Conservation (phyloP, 257 asterid genomes). For the Petrea volubilis region DNA sequence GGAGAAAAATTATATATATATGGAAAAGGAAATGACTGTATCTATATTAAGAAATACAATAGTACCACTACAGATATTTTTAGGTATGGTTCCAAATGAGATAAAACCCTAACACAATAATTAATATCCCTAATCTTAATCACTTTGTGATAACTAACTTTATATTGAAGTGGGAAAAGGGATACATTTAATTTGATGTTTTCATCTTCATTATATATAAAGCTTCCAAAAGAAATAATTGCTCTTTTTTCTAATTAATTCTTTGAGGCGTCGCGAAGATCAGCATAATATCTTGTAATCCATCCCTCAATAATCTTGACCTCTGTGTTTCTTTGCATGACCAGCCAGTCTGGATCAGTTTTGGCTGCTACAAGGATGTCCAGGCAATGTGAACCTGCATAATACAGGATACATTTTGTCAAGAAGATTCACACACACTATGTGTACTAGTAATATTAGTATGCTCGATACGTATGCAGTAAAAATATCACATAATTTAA, state of each 20-base stretch:
- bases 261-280: conserved; percentile 12
- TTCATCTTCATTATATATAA: neutral
- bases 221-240: neutral
- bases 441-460: too few relatives aligned
- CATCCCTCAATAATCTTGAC: conserved; percentile 23
- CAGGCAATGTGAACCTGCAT: conserved; percentile 67
- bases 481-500: too few relatives aligned
- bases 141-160: too few relatives aligned
- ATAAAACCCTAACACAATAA: too few relatives aligned
- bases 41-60: too few relatives aligned
- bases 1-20: too few relatives aligned
- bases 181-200: neutral
- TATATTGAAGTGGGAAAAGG: neutral
- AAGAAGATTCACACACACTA: too few relatives aligned
- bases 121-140: too few relatives aligned
- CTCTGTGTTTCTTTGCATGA: conserved; percentile 52
- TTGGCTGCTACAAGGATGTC: conserved; percentile 37
- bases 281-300: conserved; percentile 32
- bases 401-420: neutral
- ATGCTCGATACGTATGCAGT: too few relatives aligned
- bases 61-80: too few relatives aligned
- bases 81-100: too few relatives aligned
- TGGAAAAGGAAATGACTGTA: too few relatives aligned
- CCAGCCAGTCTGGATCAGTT: conserved; percentile 65
- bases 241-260: neutral